Base-by-base conservation (phyloP, 2,329 filamentous ascomycete species). In the Fusarium caatingaense region DNA sequence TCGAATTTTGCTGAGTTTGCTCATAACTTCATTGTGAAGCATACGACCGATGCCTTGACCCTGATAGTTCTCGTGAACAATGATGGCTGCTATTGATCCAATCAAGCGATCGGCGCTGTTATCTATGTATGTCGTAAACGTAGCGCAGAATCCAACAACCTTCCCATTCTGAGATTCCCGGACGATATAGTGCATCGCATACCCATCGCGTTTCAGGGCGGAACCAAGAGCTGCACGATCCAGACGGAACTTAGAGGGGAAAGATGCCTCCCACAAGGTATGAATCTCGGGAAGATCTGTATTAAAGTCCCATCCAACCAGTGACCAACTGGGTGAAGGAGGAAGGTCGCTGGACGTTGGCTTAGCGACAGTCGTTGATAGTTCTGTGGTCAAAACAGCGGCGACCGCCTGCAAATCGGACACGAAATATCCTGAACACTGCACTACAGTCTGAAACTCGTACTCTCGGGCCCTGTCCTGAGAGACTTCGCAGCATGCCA, bases 131-230 rank as follows among this genome's bases (percentile, higher is more conserved):
- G 85, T 87, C 30, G 87, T 85, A 72, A 87, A 89, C 11, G 87
- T 89, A 12, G 87, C 87, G 72, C 87, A 89, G 66, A 89, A 89
- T 0, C 87, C 88, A 40, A 89, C 74, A 25, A 87, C 70, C 37
- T 81, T 79, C 12, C 60, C 59, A 10, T 76, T 76, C 13, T 75
- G 76, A 3, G 84, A 81, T n/a, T 85, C 81, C 50, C 83, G 83
- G 28, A 89, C 85, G 30, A 88, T 79, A 66, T 87, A 87, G 76
- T 89, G 86, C 79, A 85, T 86, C 11, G 83, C 82, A 66, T 87
- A 89, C 41, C 87, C 87, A 57, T 86, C 83, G 44, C 87, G 83
- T 60, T 83, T 79, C 6, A 90, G 80, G 2, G 89, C 74, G 3
- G 80, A 79, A 27, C 80, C 80, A 7, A 89, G 79, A 6, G 77